These are phyloP conservation scores for Clavaria fumosa DNA, from an alignment of 768 basidiomycete genomes.

Conservation along the genomic window DNA sequence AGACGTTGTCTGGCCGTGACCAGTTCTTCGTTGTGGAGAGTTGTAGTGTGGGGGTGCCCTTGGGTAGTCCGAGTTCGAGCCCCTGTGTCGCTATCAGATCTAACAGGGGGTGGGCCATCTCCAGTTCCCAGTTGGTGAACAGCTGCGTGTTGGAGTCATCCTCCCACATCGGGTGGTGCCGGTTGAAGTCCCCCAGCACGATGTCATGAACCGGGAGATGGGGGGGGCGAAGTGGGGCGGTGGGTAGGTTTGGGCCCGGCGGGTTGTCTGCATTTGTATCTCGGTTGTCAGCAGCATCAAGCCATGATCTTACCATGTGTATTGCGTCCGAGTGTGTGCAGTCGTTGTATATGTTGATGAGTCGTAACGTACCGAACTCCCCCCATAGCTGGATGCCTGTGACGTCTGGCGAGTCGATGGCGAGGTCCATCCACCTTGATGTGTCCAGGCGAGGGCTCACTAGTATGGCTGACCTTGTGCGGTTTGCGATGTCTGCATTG, in stretches of 20 bases:
- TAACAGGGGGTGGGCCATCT: slow-evolving; percentile 15
- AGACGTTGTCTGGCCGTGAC: slow-evolving; percentile 14
- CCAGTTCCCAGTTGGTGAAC: slow-evolving; percentile 16
- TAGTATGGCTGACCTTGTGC: slow-evolving; percentile 13
- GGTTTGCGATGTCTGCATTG: neutral
- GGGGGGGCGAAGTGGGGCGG: slow-evolving; percentile 5
- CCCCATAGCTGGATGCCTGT: neutral
- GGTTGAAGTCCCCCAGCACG: neutral
- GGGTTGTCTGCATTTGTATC: slow-evolving; percentile 3
- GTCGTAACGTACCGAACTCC: slow-evolving; percentile 8
- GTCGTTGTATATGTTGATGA: slow-evolving; percentile 18
- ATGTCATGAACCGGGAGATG: neutral
- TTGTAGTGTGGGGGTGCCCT: slow-evolving; percentile 21
- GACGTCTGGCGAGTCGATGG: neutral
- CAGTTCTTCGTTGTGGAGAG: slow-evolving; percentile 17
- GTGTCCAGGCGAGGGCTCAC: slow-evolving; percentile 11
- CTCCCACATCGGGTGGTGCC: neutral
- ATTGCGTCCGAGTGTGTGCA: too few species aligned
- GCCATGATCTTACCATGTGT: too few species aligned
- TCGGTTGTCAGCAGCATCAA: slow-evolving; percentile 4
- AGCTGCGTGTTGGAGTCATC: slow-evolving; percentile 13
- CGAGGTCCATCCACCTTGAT: slow-evolving; percentile 12
- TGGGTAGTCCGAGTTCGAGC: slow-evolving; percentile 22
- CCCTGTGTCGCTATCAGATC: slow-evolving; percentile 12
- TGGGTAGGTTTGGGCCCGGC: slow-evolving; percentile 16